A percentile compares a stretch with the other conserved stretches of the same genome.
These are phyloP conservation scores for Licmophora abbreviata DNA, from an alignment of 108 stramenopile species.

Conservation along the genomic window DNA sequence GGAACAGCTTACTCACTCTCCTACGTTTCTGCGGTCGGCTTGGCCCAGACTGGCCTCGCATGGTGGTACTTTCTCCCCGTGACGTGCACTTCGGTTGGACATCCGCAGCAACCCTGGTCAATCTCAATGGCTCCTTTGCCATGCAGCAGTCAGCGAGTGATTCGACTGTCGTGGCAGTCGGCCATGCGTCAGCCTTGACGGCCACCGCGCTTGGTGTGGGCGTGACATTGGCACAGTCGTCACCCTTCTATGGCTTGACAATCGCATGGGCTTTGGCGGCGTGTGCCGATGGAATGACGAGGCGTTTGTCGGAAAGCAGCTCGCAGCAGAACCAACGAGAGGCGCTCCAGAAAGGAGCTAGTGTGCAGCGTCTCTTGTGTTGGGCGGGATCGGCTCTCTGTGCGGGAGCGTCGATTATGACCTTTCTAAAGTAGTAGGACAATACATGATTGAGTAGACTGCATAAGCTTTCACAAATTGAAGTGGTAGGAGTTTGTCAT, in stretches of 20 bases:
- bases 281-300: constrained; percentile 41
- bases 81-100: constrained; percentile 67
- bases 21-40: not conserved
- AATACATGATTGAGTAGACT: too few relatives aligned
- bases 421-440: too few relatives aligned
- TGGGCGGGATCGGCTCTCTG: constrained; percentile 31
- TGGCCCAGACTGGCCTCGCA: not conserved
- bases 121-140: constrained; percentile 51
- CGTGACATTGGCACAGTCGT: constrained; percentile 19
- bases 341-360: constrained; percentile 9
- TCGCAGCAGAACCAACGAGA: not conserved
- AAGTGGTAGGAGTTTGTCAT: too few relatives aligned
- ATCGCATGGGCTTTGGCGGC: constrained; percentile 75
- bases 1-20: not conserved
- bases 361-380: constrained; percentile 27
- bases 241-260: constrained; percentile 51
- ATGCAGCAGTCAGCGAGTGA: not conserved
- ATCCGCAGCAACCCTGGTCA: constrained; percentile 62
- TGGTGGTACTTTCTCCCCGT: constrained; percentile 1
- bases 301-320: too few relatives aligned
- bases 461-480: too few relatives aligned
- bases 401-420: constrained; percentile 16
- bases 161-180: constrained; percentile 24
- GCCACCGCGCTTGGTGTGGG: constrained; percentile 56
- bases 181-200: constrained; percentile 46